A percentile compares a stretch with the other conserved stretches of the same genome.
These are phyloP conservation scores for Lactarius pseudohatsudake DNA, from an alignment of 768 basidiomycete genomes.

Conservation along the genomic window DNA sequence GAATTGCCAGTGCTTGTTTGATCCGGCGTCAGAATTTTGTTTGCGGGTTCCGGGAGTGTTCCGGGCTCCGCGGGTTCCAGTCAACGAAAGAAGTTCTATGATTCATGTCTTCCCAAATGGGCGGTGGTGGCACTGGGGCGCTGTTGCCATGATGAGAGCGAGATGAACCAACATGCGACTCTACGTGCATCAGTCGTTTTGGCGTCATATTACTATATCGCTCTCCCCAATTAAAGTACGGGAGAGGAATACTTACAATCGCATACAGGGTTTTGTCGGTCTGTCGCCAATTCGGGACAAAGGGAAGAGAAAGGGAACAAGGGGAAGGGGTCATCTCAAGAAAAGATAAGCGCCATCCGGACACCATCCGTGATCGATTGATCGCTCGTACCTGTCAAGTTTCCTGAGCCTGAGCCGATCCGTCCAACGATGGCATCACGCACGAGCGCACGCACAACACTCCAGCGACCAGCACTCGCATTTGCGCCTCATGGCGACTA, in stretches of 20 bases:
- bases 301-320: not conserved
- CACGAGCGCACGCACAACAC: not conserved
- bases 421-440: not conserved
- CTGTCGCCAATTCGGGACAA: not conserved
- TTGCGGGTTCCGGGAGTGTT: not conserved
- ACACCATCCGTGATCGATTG: not conserved
- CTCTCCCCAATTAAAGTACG: not conserved
- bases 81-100: not conserved
- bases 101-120: not conserved
- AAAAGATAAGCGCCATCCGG: not conserved
- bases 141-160: not conserved
- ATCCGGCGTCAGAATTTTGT: not conserved
- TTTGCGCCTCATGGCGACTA: slow-evolving; percentile 10
- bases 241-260: not conserved
- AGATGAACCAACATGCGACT: not conserved
- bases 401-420: not conserved
- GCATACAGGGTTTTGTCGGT: not conserved
- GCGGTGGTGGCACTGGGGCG: not conserved
- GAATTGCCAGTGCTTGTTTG: not conserved
- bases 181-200: not conserved
- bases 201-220: not conserved
- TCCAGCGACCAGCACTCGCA: not conserved
- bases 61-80: too few species aligned
- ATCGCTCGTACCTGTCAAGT: not conserved
- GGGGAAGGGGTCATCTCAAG: not conserved